phyloP scores from a whole-genome alignment of 768 basidiomycete species.

The Lepiota brunneoincarnata region DNA sequence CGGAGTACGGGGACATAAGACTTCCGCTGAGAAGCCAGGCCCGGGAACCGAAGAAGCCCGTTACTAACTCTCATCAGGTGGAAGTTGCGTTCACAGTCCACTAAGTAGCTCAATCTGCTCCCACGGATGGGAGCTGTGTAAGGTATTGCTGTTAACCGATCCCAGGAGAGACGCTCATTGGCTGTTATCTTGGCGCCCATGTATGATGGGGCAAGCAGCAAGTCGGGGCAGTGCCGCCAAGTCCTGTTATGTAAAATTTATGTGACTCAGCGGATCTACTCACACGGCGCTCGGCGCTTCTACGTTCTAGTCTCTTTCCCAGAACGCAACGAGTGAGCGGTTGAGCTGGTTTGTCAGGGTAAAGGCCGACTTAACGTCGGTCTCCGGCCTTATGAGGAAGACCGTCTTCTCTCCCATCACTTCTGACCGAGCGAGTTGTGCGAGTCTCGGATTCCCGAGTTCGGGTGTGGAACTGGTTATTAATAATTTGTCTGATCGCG shows the following conservation, averaged over 20 bases:
- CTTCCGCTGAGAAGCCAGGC: neutral
- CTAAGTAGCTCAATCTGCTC: too few species aligned
- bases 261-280: too few species aligned
- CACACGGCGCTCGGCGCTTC: too few species aligned
- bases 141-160: too few species aligned
- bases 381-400: constrained; percentile 1
- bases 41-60: neutral
- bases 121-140: too few species aligned
- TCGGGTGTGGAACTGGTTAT: neutral
- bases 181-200: too few species aligned
- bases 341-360: constrained; percentile 5
- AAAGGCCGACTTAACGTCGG: neutral
- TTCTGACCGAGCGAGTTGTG: constrained; percentile 5
- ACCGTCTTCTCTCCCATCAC: neutral
- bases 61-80: neutral
- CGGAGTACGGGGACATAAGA: neutral
- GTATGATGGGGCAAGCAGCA: too few species aligned
- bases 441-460: neutral
- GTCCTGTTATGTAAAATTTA: too few species aligned
- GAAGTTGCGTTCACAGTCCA: neutral
- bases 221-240: too few species aligned
- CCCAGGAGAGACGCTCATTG: too few species aligned
- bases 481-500: neutral
- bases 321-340: neutral
- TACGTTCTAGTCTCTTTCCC: too few species aligned